Base-by-base conservation (phyloP, 2,329 filamentous ascomycete species). In the Lachnellula occidentalis region DNA sequence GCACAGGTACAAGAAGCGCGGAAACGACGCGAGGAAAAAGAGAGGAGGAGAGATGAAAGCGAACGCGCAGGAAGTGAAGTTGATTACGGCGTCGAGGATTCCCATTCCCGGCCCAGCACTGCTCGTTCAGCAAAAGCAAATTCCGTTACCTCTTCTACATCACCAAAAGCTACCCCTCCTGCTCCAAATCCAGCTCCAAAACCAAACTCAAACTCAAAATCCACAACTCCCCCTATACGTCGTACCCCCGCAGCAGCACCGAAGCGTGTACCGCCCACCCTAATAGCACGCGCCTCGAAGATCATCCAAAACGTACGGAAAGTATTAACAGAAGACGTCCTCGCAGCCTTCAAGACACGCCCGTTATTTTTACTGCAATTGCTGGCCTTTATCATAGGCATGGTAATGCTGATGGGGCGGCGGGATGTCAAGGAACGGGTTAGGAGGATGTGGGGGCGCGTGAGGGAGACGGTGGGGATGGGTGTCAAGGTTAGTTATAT, bases 401-500 rank as follows among this genome's bases (percentile, higher is more conserved):
- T 99, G 57, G 67, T 95, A 31, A 72, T 92, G 59, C 82, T 94
- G 60, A 76, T 96, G 56, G 87, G 88, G 55, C 80, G 88, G 64
- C 80, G 82, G 64, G 86, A 87, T 66, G 75, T 95, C 14, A 81
- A 92, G 41, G 85, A 95, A 61, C 81, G 87, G 60, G 71, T 96
- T 36, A 79, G 84, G 68, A 79, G 85, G 27, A 84, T 83, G 9
- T 95, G 90, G 90, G 80, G 11, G 15, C 65, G 65, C 42, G 55
- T 68, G 1, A 58, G 53, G 48, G 52, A 55, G 49, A 67, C 94
- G 0, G 86, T 92, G 4, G 92, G 92, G 1, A 97, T 97, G 92
- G 94, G 92, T 2, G 88, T 95, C 60, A 97, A 96, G 75, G 92
- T 97, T 66, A 95, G 88, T 70, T 97, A 97, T 74, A 95, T 99